Evolutionary conservation across 176 grass and related monocot species (phyloP), one percentile per base, ranked within the genome.

Genomic region (Aegilops tauschii): DNA sequence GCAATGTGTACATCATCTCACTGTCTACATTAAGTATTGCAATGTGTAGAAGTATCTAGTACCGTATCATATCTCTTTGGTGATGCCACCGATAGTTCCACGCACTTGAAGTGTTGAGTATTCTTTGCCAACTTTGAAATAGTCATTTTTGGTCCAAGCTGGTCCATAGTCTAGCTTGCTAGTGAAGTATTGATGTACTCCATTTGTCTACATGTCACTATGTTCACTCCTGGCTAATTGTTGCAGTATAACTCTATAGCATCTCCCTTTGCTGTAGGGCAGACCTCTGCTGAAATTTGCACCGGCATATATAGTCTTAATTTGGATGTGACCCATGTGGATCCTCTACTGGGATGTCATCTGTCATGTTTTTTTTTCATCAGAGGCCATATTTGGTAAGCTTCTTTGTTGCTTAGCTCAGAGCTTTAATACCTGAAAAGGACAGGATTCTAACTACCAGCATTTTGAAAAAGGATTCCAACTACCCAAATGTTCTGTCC

Each of bases 351-450:
- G 17, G 17, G 31, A 69, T 73, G 21, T 40, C 36, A 45, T 45
- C 11, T 45, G 44, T 45, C 44, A 39, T 39, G 7, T 39, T 7
- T 39, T 39, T 34, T 36, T 36, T 36, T 36, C 35, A 42, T 27
- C 11, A 27, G 5, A 8, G 36, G 21, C 37, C 21, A 35, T 82
- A 35, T 68, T 21, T 32, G 71, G 28, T 9, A 65, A 20, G 35
- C 35, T 72, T 25, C 3, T 62, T 21, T 25, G 29, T 17, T 77
- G 76, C 25, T 62, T 78, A 71, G 73, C 25, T 78, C 65, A 79
- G 16, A 61, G 40, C 65, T 79, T 86, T 69, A 79, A 71, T 70
- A 45, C 35, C 65, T 45, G 75, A 79, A 70, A 68, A 70, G 29
- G 65, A 80, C 49, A 61, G 16, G 50, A 71, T 20, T 40, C 49